A percentile compares a stretch with the other conserved stretches of the same genome.
These are phyloP conservation scores for Selaginella moellendorffii DNA, from an alignment of 75 land plant genomes.

Conservation along the genomic window DNA sequence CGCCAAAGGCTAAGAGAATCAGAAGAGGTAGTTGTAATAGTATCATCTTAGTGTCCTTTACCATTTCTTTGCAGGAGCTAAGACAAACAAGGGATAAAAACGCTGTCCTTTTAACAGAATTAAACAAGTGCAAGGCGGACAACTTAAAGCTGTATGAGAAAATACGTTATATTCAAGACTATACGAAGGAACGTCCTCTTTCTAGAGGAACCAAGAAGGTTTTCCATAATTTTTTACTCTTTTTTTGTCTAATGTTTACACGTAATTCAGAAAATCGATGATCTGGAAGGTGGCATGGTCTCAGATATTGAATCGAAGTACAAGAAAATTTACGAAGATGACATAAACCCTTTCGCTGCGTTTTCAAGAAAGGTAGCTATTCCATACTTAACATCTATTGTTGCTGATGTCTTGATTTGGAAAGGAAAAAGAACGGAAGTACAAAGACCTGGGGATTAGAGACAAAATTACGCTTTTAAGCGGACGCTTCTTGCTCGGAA, in stretches of 20 bases:
- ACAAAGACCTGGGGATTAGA: constrained; percentile 90
- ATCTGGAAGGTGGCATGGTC: constrained; percentile 75
- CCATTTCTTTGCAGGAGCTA: too few relatives aligned
- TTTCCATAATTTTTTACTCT: too few relatives aligned
- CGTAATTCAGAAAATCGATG: constrained; percentile 53
- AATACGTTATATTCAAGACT: constrained; percentile 95
- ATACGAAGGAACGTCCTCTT: constrained; percentile 68
- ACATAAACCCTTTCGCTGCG: constrained; percentile 94
- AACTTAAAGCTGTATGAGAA: constrained; percentile 89
- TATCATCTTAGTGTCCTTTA: too few relatives aligned
- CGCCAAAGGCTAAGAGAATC: constrained; percentile 75
- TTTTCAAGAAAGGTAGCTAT: constrained; percentile 79
- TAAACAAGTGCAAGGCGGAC: constrained; percentile 84
- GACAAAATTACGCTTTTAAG: constrained; percentile 88
- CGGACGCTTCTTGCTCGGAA: constrained; percentile 94
- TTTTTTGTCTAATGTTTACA: background rate
- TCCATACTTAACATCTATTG: background rate
- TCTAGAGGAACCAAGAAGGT: constrained; percentile 91
- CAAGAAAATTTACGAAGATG: constrained; percentile 96
- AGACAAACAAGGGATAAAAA: constrained; percentile 65
- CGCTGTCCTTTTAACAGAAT: constrained; percentile 41
- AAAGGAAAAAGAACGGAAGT: constrained; percentile 93
- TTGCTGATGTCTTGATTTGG: background rate
- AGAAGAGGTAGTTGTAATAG: constrained; percentile 54
- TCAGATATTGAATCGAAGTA: constrained; percentile 95